Conservation (phyloP, 208 protist species). For the Crithidia mellificae region DNA sequence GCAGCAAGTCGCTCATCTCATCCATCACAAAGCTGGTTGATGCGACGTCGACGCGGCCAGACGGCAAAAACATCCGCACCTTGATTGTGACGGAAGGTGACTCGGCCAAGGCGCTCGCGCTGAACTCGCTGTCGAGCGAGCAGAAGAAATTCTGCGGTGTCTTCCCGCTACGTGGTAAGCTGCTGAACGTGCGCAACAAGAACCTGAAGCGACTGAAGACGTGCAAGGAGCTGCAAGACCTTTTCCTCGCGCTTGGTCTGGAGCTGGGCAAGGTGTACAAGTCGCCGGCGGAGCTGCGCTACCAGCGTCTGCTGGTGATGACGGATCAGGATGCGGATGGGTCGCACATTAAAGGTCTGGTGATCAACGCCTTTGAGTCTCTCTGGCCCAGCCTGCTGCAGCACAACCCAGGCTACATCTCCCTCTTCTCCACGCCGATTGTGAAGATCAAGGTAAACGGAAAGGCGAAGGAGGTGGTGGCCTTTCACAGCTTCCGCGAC, state of each 20-base stretch:
- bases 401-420: conserved; percentile 84
- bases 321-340: conserved; percentile 99
- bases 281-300: conserved; percentile 92
- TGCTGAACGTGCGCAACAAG: conserved; percentile 97
- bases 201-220: conserved; percentile 89
- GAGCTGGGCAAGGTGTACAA: conserved; percentile 82
- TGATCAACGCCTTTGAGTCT: conserved; percentile 99
- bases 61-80: conserved; percentile 90
- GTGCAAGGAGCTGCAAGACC: conserved; percentile 93
- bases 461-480: conserved; percentile 55
- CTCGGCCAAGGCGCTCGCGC: conserved; percentile 97
- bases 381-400: conserved; percentile 98
- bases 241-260: conserved; percentile 85
- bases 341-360: conserved; percentile 99
- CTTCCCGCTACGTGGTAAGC: conserved; percentile 97
- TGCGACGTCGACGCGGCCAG: conserved; percentile 77
- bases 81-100: conserved; percentile 99
- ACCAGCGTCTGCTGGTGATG: conserved; percentile 99
- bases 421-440: conserved; percentile 99
- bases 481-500: conserved; percentile 99
- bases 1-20: conserved; percentile 75
- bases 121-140: conserved; percentile 95
- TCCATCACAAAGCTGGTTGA: conserved; percentile 98
- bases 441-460: conserved; percentile 96
- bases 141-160: conserved; percentile 97